Base-by-base conservation (phyloP, 192 early-diverging fungal species). In the Spizellomyces punctatus region DNA sequence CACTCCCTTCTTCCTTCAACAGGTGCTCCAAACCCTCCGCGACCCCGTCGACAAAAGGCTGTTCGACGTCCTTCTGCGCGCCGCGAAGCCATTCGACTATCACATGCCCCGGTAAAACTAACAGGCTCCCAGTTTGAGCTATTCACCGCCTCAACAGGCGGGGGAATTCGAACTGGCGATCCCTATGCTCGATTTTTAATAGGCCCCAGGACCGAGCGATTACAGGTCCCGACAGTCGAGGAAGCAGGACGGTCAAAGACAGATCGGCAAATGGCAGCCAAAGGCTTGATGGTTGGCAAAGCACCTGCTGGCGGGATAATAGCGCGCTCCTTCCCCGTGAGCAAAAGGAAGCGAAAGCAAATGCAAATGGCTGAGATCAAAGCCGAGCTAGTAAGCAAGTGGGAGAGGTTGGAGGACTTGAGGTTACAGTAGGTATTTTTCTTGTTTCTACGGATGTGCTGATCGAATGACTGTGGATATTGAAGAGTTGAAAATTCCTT, bases 111-210 rank as follows among this genome's bases (percentile, higher is more conserved):
- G 5, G 52, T 68, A 50, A 68, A 68, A 42, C 43, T 68, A n/a
- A 68, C 66, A 50, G 41, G 58, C 66, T 68, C 66, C 10, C 49
- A 55, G 12, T 68, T 68, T 41, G 66, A 68, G 21, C 5, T 68
- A 7, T 68, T 68, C 55, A 58, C 66, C 6, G 5, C 54, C 6
- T 16, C 66, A 42, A 68, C 66, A 4, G 66, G 66, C 2, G 46
- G 54, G 8, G 22, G n/a, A 6, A 68, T 68, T 7, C 66, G 66
- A 6, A 58, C 52, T 41, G 55, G 54, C 7, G 66, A 68, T 57
- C 66, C 66, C 12, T 68, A 68, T 57, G 66, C 52, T 5, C 49
- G 55, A 2, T 68, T 68, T 36, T 58, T 68, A 41, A 22, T 57
- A 12, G 66, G 66, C 12, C 49, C 49, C 6, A 55, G 55, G 45